phyloP scores from a whole-genome alignment of 2,329 filamentous ascomycete genomes.

The Fusarium abutilonis region DNA sequence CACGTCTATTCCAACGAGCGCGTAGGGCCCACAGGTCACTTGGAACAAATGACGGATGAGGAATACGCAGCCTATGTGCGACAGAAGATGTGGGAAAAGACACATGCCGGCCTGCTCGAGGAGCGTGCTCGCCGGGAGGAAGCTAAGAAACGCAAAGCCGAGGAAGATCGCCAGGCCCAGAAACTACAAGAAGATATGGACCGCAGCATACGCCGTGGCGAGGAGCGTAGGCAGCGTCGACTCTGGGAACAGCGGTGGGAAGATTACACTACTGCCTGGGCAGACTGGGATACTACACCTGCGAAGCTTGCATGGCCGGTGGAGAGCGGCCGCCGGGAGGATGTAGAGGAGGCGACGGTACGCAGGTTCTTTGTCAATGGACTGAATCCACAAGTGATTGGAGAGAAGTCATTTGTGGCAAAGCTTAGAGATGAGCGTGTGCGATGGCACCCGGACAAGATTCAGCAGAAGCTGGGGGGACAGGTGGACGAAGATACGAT shows the following conservation, averaged over 20 bases:
- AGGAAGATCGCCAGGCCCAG: constrained; percentile 60
- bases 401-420: constrained; percentile 57
- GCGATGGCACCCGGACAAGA: constrained; percentile 97
- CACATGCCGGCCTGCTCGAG: constrained; percentile 82
- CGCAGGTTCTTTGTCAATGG: constrained; percentile 73
- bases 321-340: constrained; percentile 62
- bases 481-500: constrained; percentile 77
- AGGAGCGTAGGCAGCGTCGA: constrained; percentile 67
- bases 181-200: constrained; percentile 73
- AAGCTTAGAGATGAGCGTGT: constrained; percentile 85
- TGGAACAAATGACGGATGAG: constrained; percentile 91
- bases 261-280: constrained; percentile 73
- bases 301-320: constrained; percentile 77
- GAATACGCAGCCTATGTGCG: constrained; percentile 90
- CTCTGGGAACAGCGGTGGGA: constrained; percentile 70
- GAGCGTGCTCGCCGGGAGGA: constrained; percentile 73
- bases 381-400: constrained; percentile 55
- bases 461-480: constrained; percentile 86
- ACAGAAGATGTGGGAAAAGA: constrained; percentile 94
- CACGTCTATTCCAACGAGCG: constrained; percentile 74
- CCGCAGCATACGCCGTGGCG: constrained; percentile 72
- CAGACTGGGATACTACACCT: constrained; percentile 57
- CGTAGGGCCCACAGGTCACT: constrained; percentile 59
- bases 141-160: constrained; percentile 60
- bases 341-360: constrained; percentile 69